Conservation (phyloP, 2,329 filamentous ascomycete species). For the Leptoxyphium fumago region DNA sequence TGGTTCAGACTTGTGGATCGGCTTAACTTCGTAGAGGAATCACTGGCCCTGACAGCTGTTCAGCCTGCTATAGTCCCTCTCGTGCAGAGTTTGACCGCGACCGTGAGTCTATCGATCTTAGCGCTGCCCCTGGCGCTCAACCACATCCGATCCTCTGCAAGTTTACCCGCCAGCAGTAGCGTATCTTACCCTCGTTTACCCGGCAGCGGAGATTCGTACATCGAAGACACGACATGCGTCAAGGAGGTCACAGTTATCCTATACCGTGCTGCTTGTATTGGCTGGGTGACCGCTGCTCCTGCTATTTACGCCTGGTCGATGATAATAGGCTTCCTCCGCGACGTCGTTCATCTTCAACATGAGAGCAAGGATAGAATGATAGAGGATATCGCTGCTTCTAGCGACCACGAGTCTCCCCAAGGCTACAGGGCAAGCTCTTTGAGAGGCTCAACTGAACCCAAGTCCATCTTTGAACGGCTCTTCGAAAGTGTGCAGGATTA, state of each 20-base stretch:
- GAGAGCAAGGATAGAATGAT: slow-evolving; percentile 23
- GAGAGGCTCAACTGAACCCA: neutral
- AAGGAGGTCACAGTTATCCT: slow-evolving; percentile 60
- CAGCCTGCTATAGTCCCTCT: slow-evolving; percentile 39
- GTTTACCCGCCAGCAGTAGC: slow-evolving; percentile 19
- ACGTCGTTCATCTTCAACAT: slow-evolving; percentile 44
- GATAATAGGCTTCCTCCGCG: slow-evolving; percentile 53
- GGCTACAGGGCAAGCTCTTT: neutral
- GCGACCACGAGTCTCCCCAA: slow-evolving; percentile 4
- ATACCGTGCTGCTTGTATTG: slow-evolving; percentile 40
- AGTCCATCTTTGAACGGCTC: slow-evolving; percentile 2
- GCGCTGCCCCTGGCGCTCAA: slow-evolving; percentile 49
- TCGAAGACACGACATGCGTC: slow-evolving; percentile 56
- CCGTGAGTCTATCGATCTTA: slow-evolving; percentile 58
- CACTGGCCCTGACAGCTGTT: slow-evolving; percentile 29
- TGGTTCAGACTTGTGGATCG: slow-evolving; percentile 65
- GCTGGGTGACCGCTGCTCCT: slow-evolving; percentile 51
- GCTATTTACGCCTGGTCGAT: slow-evolving; percentile 71
- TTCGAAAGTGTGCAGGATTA: slow-evolving; percentile 29
- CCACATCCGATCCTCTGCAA: slow-evolving; percentile 24
- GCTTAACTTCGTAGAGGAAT: slow-evolving; percentile 53
- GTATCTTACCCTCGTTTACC: slow-evolving; percentile 13
- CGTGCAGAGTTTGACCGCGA: slow-evolving; percentile 53
- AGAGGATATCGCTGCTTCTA: slow-evolving; percentile 2
- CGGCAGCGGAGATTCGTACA: slow-evolving; percentile 40